Evolutionary conservation across 2,329 filamentous ascomycete species (phyloP).

Genomic region (Alternaria arborescens): DNA sequence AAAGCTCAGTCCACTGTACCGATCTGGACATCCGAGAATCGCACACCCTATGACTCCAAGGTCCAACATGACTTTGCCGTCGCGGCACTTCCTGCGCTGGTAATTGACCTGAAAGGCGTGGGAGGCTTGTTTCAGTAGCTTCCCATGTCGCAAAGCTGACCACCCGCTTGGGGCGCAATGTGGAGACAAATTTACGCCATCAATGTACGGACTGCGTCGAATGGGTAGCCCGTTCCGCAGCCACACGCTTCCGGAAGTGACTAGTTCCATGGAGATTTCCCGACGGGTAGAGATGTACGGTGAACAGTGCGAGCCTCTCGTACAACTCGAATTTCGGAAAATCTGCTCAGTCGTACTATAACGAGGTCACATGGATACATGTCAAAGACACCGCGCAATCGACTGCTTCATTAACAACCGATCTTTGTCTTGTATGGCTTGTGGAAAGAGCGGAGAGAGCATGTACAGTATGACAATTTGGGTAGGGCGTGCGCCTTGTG

Average conservation of each 20-base stretch:
- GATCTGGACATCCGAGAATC: not conserved
- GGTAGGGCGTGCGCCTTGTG: conserved; percentile 14
- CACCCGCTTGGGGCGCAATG: not conserved
- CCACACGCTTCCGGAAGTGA: not conserved
- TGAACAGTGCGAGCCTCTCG: not conserved
- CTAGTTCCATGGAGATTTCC: not conserved
- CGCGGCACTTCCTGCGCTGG: not conserved
- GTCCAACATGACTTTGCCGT: not conserved
- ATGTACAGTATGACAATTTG: not conserved
- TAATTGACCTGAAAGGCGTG: conserved; percentile 5
- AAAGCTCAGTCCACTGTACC: not conserved
- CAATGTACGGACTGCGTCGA: not conserved
- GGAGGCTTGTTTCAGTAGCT: conserved; percentile 4
- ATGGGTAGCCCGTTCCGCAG: not conserved
- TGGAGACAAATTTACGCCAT: conserved; percentile 3
- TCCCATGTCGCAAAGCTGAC: not conserved
- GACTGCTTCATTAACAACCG: not conserved
- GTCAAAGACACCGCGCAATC: not conserved
- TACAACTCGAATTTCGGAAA: not conserved
- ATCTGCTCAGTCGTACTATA: not conserved
- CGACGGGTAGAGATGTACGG: not conserved
- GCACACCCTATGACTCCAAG: conserved; percentile 9
- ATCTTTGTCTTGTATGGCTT: not conserved
- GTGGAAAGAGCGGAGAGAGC: not conserved
- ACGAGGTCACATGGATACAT: not conserved